Evolutionary conservation across 495 filamentous ascomycete species (phyloP), one percentile per base, ranked within the genome.

Genomic region (Penicillium verhagenii): DNA sequence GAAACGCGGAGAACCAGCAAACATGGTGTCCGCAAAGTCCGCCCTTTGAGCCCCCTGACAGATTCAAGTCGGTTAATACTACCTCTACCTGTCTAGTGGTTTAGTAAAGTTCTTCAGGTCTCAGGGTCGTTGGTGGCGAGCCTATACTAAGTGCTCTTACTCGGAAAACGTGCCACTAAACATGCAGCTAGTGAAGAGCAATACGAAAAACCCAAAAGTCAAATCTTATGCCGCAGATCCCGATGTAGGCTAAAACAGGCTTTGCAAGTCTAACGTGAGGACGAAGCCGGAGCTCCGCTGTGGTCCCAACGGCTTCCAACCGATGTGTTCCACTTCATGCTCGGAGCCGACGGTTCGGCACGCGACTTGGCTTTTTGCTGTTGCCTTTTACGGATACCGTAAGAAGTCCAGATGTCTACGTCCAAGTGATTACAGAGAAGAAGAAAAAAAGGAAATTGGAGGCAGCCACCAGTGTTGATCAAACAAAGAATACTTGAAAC

Each of bases 231-330:
- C 28, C 13, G 33, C 11, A 45, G 23, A 26, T 45, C 42, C 42
- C 23, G 42, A 25, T 45, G 42, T 23, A 45, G n/a, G 40, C 37
- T 19, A 43, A 24, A 35, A n/a, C 33, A 35, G 13, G 33, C 33
- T 35, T 35, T 13, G n/a, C 28, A 31, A 31, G 33, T 16, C 16
- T 2, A n/a, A 35, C 33, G 33, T n/a, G 28, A 31, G 13, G 28
- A 31, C 28, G 28, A 10, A 31, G 19, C 29, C 37, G 25, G 26
- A 28, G 44, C 63, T 66, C 63, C 63, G 54, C 54, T 53, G 53
- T 45, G 60, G 57, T 50, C 54, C 54, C 45, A 56, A 60, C 60
- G 60, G 59, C 50, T 28, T 58, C 53, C 33, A 26, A 39, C 61
- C 57, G 54, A 45, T 29, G 14, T 50, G 42, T 28, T 53, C 52